Evolutionary conservation across 176 grass and related monocot species (phyloP).

Genomic region (Rhynchospora tenuis): DNA sequence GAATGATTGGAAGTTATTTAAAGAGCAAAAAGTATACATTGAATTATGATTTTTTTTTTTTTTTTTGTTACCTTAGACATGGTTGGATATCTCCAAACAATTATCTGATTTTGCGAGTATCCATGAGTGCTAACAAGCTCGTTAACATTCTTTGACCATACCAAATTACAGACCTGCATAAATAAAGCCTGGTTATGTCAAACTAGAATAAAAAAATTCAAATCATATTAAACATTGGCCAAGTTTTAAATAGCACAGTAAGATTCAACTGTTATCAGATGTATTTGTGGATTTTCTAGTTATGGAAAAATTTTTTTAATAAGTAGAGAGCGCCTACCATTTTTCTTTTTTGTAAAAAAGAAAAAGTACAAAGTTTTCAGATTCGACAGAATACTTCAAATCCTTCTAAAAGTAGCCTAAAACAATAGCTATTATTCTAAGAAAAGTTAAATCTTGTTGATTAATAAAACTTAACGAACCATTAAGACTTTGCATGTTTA

Average conservation of each 20-base stretch:
- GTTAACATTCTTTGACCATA: slow-evolving; percentile 98
- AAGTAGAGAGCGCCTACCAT: no score
- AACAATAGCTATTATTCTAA: no score
- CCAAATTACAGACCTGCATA: slow-evolving; percentile 91
- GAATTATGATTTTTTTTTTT: neutral
- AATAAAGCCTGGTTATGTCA: neutral
- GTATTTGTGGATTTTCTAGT: neutral
- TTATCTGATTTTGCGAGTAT: slow-evolving; percentile 98
- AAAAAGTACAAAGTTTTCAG: no score
- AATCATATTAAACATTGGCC: neutral
- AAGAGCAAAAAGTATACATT: neutral
- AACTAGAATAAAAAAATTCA: neutral
- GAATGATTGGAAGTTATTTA: neutral
- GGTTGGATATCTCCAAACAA: slow-evolving; percentile 97
- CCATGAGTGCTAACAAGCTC: slow-evolving; percentile 96
- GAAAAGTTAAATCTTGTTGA: neutral
- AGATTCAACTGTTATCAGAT: neutral
- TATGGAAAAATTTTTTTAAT: no score
- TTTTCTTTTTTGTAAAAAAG: no score
- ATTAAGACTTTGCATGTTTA: neutral
- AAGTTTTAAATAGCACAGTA: neutral
- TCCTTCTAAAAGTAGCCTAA: no score
- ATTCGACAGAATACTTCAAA: no score
- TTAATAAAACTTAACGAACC: neutral
- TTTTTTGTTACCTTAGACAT: slow-evolving; percentile 75